Evolutionary conservation across 768 basidiomycete species (phyloP), one percentile per base, ranked within the genome.

Genomic region (Leucosporidium scottii): DNA sequence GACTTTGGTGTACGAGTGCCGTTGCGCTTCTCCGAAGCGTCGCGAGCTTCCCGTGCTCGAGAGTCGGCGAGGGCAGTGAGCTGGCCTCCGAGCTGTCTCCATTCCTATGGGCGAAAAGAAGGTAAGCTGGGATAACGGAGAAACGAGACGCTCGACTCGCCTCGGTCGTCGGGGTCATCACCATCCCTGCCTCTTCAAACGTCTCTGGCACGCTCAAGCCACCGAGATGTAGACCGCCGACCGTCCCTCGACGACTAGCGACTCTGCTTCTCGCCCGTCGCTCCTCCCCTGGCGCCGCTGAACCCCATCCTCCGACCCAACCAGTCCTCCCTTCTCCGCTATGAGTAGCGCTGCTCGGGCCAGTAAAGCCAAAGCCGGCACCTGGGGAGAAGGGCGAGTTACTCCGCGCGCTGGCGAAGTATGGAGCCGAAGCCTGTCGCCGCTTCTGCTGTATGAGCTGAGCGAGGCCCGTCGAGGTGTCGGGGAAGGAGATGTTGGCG

Each of bases 111-210:
- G 4, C 10, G n/a, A 7, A 21, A 54, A 12, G 10, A 15, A 39
- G 21, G 34, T 34, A 9, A 53, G 48, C 60, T 21, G 18, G 23
- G 2, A 48, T 15, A 1, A 17, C n/a, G 30, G 30, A 8, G 48
- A 12, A 3, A 7, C 2, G 23, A 7, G 17, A 25, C 15, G 27
- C 49, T 18, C 17, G 1, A 58, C 67, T n/a, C 57, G 65, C 67
- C 63, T 73, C 74, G 10, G 69, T 72, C 59, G 74, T 73, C 28
- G 74, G 74, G 25, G 74, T 74, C 60, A 69, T 68, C 10, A 74
- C 74, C 44, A 74, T 65, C 20, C 69, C 71, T 10, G 44, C 62
- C 25, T 69, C 66, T 21, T 4, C 50, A 13, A 18, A 55, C 6
- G 18, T 30, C 53, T 10, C 54, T 4, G 30, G 62, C 17, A 49